Percentiles rank a stretch among this genome's conserved stretches.
Evolutionary conservation across 2,329 filamentous ascomycete species (phyloP).

Genomic region (Beauveria varroae): DNA sequence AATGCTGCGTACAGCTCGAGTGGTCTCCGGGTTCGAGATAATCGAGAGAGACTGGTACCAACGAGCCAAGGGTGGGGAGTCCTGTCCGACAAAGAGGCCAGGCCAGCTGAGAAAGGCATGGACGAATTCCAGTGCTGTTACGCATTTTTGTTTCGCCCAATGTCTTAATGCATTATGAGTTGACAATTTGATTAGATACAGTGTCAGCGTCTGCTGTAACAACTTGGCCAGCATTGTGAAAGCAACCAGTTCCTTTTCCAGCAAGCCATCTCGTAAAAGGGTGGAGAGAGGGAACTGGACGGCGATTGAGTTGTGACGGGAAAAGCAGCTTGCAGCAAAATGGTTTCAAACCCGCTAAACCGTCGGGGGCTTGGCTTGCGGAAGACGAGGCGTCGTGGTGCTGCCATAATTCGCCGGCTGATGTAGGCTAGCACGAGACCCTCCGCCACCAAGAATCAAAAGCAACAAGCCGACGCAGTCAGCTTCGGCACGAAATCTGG

Average conservation of each 20-base stretch:
- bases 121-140: background rate
- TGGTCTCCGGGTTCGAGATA: conserved; percentile 2
- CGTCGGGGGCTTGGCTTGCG: background rate
- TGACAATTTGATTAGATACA: background rate
- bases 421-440: background rate
- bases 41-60: background rate
- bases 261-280: background rate
- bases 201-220: background rate
- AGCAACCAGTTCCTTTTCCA: background rate
- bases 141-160: background rate
- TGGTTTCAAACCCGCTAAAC: background rate
- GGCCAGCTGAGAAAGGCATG: background rate
- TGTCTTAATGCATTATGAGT: background rate
- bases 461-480: background rate
- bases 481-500: background rate
- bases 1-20: conserved; percentile 2
- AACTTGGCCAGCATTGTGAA: background rate
- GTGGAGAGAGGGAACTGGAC: background rate
- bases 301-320: background rate
- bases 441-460: background rate
- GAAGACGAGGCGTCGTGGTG: conserved; percentile 3
- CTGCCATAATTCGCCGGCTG: conserved; percentile 2
- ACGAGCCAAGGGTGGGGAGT: background rate
- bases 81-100: background rate
- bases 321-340: background rate